Percentiles rank a stretch among this genome's conserved stretches.
These are phyloP conservation scores for Scytalidium sp. DNA, from an alignment of 2,329 filamentous ascomycete species.

Conservation along the genomic window DNA sequence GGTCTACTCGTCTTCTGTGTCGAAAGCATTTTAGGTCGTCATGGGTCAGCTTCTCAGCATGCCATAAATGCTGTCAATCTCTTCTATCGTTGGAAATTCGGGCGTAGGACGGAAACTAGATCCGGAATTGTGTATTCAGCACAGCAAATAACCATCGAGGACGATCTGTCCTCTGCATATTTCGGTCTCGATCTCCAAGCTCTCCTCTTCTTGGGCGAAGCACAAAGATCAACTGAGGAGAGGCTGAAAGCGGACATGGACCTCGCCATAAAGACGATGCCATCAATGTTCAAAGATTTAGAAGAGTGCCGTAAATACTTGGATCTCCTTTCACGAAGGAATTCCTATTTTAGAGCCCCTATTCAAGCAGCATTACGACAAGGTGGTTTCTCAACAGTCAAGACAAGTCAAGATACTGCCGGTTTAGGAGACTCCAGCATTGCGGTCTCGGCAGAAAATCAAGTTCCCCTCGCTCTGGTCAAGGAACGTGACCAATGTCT, in stretches of 20 bases:
- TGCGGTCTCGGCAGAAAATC: neutral
- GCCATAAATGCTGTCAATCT: constrained; percentile 4
- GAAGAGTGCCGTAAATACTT: constrained; percentile 4
- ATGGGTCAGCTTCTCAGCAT: constrained; percentile 7
- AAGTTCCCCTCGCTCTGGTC: neutral
- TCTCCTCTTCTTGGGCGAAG: constrained; percentile 4
- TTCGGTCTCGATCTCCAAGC: constrained; percentile 7
- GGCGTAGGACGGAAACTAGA: neutral
- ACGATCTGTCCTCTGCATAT: neutral
- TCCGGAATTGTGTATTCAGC: neutral
- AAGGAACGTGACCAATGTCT: constrained; percentile 7
- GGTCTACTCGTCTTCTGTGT: constrained; percentile 10
- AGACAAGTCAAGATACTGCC: no score
- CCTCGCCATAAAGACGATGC: neutral
- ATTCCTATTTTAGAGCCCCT: constrained; percentile 12
- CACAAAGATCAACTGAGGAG: neutral
- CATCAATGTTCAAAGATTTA: constrained; percentile 2
- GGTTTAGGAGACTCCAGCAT: neutral
- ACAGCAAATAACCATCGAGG: neutral
- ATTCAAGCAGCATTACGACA: neutral
- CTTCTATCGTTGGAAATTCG: neutral
- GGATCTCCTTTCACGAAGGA: constrained; percentile 10
- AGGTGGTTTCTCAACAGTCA: neutral
- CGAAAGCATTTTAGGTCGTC: constrained; percentile 8
- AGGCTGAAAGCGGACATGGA: constrained; percentile 1